Evolutionary conservation across 2,329 filamentous ascomycete genomes (phyloP).

Genomic region (Botrytis galanthina): DNA sequence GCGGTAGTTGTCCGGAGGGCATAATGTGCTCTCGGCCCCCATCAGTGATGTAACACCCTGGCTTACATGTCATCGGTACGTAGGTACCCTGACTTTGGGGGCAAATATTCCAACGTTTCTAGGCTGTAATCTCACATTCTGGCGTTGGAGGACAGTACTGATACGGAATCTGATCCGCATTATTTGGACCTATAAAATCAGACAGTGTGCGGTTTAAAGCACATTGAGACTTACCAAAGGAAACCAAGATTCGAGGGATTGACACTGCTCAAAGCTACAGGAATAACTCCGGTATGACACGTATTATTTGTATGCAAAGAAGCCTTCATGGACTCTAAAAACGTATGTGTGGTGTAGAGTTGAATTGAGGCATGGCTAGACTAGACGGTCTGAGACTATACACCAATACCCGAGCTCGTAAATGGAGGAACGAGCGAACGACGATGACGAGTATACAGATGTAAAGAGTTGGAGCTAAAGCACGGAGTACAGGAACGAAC

Average conservation of each 20-base stretch:
- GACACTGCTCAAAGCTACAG: not conserved
- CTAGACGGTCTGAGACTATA: too few species aligned
- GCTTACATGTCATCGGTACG: not conserved
- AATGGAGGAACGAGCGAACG: slow-evolving; percentile 7
- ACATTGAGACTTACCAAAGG: not conserved
- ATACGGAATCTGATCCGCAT: not conserved
- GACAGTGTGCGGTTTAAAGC: too few species aligned
- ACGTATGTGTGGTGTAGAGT: not conserved
- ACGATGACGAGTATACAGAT: not conserved
- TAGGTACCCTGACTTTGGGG: not conserved
- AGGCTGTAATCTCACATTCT: not conserved
- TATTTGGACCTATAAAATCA: not conserved
- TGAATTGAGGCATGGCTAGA: not conserved
- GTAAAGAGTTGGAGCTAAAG: not conserved
- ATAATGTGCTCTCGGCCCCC: not conserved
- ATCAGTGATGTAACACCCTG: not conserved
- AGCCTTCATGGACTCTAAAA: not conserved
- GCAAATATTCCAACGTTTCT: not conserved
- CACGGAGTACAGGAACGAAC: not conserved
- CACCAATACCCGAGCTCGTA: not conserved
- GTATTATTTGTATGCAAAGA: too few species aligned
- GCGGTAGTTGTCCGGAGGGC: not conserved
- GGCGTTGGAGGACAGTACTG: not conserved
- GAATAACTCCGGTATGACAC: not conserved
- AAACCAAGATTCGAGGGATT: slow-evolving; percentile 6